Conservation (phyloP, 805 yeast genomes). For the Yueomyces sinensis region DNA sequence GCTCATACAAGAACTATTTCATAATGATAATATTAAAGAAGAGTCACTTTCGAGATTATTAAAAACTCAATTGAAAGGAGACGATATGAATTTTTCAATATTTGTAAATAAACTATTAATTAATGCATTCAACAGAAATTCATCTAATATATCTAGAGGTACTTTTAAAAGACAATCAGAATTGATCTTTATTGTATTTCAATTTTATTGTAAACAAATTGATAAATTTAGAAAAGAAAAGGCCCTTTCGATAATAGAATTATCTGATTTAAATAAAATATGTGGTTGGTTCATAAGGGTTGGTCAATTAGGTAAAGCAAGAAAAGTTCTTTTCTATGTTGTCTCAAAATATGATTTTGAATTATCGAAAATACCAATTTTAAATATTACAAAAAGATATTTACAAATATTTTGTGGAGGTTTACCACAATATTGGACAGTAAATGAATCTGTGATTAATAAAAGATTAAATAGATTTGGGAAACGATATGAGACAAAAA, state of each 20-base stretch:
- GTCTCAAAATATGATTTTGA: slow-evolving; percentile 4
- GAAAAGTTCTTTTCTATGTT: slow-evolving; percentile 8
- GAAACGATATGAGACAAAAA: no score
- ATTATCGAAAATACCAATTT: slow-evolving; percentile 4
- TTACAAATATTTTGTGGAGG: slow-evolving; percentile 20
- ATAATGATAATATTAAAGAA: neutral
- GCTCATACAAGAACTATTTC: neutral
- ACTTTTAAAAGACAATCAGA: neutral
- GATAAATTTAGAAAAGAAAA: neutral
- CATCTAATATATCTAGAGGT: neutral
- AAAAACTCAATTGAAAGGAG: neutral
- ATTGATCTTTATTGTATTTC: neutral
- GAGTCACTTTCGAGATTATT: neutral
- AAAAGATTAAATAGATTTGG: no score
- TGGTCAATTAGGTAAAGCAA: slow-evolving; percentile 15
- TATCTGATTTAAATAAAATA: slow-evolving; percentile 3
- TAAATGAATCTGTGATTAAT: no score
- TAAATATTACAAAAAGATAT: slow-evolving; percentile 9
- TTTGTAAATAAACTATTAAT: neutral
- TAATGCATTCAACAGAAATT: no score
- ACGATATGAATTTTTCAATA: neutral
- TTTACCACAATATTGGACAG: slow-evolving; percentile 10
- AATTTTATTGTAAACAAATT: neutral
- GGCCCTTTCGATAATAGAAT: neutral
- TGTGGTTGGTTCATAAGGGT: slow-evolving; percentile 1